Percentiles rank a stretch among this genome's conserved stretches.
These are phyloP conservation scores for Apiosordaria backusii DNA, from an alignment of 495 filamentous ascomycete genomes.

Conservation along the genomic window DNA sequence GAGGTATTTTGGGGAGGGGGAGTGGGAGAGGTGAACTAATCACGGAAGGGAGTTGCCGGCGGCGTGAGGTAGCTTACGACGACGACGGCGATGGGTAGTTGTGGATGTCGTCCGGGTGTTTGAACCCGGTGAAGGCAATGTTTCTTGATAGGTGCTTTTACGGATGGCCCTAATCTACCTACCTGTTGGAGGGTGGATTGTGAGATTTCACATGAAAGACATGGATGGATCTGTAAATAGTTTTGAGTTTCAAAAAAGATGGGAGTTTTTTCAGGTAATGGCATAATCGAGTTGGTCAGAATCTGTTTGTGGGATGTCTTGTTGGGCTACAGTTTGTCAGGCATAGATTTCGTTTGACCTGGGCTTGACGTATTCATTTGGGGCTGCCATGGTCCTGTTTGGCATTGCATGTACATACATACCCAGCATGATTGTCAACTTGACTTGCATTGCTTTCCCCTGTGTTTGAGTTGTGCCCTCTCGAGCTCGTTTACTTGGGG, in stretches of 20 bases:
- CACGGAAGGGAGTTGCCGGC: background rate
- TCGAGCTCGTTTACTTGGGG: background rate
- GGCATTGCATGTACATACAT: no score
- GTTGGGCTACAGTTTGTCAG: no score
- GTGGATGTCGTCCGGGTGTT: no score
- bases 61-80: background rate
- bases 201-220: background rate
- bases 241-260: background rate
- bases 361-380: no score
- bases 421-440: no score
- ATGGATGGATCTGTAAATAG: background rate
- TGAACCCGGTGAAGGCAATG: background rate
- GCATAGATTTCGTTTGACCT: no score
- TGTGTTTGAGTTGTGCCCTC: background rate
- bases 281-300: background rate
- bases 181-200: background rate
- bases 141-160: background rate
- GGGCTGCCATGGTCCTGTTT: no score
- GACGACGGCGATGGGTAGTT: background rate
- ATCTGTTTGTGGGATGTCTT: background rate
- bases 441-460: no score
- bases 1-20: constrained; percentile 65
- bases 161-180: no score
- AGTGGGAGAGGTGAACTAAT: constrained; percentile 36
- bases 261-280: background rate